Evolutionary conservation across 345 rosid species (phyloP).

Genomic region (Citrus sp.): DNA sequence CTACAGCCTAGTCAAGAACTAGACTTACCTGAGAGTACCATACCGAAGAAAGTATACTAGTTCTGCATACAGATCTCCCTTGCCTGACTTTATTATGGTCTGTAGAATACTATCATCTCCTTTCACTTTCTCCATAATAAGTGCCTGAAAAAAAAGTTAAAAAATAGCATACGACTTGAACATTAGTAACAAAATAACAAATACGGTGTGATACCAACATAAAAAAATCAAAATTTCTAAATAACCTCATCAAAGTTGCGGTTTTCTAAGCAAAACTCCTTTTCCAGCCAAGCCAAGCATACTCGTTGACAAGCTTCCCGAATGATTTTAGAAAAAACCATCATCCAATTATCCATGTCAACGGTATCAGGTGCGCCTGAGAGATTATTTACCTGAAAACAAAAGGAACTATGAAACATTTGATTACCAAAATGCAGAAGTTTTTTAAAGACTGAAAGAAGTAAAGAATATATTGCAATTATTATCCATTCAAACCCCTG

Average conservation of each 20-base stretch:
- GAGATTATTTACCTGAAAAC: constrained; percentile 55
- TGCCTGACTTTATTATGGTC: constrained; percentile 72
- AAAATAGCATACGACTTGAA: neutral
- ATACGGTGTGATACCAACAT: neutral
- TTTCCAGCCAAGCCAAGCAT: constrained; percentile 65
- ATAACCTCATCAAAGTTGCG: constrained; percentile 44
- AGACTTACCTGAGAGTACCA: constrained; percentile 48
- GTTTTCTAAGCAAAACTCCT: constrained; percentile 45
- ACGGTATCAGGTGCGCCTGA: constrained; percentile 18
- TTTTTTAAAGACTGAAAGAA: neutral
- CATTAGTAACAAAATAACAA: neutral
- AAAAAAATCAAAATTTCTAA: neutral
- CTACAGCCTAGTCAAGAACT: neutral
- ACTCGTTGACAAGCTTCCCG: constrained; percentile 46
- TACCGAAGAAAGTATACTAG: constrained; percentile 57
- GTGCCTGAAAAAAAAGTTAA: constrained; percentile 37
- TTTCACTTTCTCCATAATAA: constrained; percentile 56
- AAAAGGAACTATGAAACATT: constrained; percentile 1
- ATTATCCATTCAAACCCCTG: neutral
- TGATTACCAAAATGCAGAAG: constrained; percentile 15
- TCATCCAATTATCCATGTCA: constrained; percentile 49
- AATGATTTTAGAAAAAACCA: constrained; percentile 42
- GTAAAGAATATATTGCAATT: neutral
- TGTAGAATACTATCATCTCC: constrained; percentile 54
- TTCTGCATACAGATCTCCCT: constrained; percentile 80